phyloP scores from a whole-genome alignment of 2,329 filamentous ascomycete species.

The Helotiales sp. region DNA sequence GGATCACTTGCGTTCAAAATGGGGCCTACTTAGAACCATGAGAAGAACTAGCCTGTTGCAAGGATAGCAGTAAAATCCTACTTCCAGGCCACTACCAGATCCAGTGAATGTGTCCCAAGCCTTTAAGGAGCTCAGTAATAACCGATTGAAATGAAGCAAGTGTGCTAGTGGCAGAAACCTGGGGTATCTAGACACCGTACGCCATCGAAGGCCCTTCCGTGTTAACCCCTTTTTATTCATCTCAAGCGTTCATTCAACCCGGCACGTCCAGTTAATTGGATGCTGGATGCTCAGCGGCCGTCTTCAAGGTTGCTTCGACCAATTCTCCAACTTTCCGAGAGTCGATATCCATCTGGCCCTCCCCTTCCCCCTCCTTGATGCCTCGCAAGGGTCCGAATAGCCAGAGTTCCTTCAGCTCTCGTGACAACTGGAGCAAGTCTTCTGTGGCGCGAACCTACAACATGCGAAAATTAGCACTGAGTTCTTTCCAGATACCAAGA shows the following conservation, averaged over 20 bases:
- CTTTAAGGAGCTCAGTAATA: background rate
- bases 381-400: conserved; percentile 53
- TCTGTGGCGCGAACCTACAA: conserved; percentile 43
- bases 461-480: background rate
- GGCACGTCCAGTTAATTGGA: background rate
- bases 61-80: too few species aligned
- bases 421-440: conserved; percentile 53
- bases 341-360: conserved; percentile 47
- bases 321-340: conserved; percentile 42
- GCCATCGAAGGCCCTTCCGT: background rate
- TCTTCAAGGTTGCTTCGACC: conserved; percentile 33
- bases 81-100: too few species aligned
- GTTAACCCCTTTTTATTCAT: background rate
- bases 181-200: conserved; percentile 15
- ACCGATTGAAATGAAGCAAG: background rate
- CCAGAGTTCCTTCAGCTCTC: conserved; percentile 57
- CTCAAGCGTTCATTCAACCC: background rate
- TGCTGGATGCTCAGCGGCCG: conserved; percentile 8
- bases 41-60: too few species aligned
- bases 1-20: too few species aligned
- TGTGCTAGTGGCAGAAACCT: background rate
- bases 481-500: too few species aligned
- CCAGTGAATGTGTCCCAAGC: too few species aligned
- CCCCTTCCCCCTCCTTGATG: conserved; percentile 50
- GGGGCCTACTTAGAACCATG: too few species aligned